Evolutionary conservation across 139 green algal genomes (phyloP), one percentile per base, ranked within the genome.

Genomic region (Picochlorum sp.): DNA sequence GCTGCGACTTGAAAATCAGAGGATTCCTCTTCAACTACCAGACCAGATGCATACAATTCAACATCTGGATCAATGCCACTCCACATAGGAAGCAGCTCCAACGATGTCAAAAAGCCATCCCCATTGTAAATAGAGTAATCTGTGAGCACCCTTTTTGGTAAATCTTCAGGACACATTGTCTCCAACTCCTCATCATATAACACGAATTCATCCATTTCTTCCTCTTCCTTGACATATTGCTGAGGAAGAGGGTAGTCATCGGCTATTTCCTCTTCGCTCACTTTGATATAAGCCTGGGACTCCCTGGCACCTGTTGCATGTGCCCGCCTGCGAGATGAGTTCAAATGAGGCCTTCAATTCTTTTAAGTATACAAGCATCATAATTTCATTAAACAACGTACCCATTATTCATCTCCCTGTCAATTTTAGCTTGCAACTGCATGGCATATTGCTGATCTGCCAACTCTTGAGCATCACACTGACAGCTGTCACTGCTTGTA

Each of bases 21-120:
- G n/a, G 86, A 77, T 25, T 93, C 87, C 40, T 90, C 81, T 22
- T 59, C 22, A 18, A 75, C 70, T 44, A 94, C 82, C 31, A 78
- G 49, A 5, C 82, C 82, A 14, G 88, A 92, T 20, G 77, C 84
- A 67, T 85, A 96, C 22, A 96, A 65, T 51, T 89, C 82, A 16
- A 91, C 75, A 47, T 96, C 82, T 4, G 81, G 65, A 50, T 93
- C 80, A 32, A 96, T 68, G 3, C 80, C 82, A 10, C 56, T 61
- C 76, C 79, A 85, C 84, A 94, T 89, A 47, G 90, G 90, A 51
- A 97, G 72, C 69, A 97, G 69, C 78, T 97, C 90, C 33, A 97
- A 74, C 25, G 76, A 75, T 18, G 76, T 47, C 25, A 83, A 70
- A 49, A 94, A 80, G 29, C 87, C 87, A 75, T 94, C 85, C 4